Conservation (phyloP, 1,139 yeast species). For the Hemisphaericaspora subhashii region DNA sequence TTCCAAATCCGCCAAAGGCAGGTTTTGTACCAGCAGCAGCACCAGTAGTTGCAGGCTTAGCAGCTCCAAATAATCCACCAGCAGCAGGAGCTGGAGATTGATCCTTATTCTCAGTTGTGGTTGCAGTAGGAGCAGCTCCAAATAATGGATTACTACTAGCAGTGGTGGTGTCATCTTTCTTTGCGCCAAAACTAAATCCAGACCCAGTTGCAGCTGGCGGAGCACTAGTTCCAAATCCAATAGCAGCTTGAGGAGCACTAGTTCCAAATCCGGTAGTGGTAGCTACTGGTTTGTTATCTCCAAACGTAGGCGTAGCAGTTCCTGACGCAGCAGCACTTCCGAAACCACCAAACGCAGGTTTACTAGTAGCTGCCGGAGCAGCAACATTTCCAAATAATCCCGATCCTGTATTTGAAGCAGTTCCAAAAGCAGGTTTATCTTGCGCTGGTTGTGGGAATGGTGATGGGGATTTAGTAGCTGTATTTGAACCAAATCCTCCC, state of each 20-base stretch:
- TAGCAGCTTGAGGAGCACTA: neutral
- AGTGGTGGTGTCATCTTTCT: too few relatives aligned
- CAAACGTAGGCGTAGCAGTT: conserved; percentile 7
- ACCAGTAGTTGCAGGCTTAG: conserved; percentile 2
- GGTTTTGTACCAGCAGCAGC: conserved; percentile 5
- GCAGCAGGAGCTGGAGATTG: conserved; percentile 13
- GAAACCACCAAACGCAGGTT: conserved; percentile 2
- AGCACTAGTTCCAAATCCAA: conserved; percentile 1
- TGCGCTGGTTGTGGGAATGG: conserved; percentile 14
- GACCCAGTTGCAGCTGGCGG: neutral
- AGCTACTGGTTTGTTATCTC: neutral
- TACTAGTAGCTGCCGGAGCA: conserved; percentile 1
- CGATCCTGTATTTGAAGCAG: conserved; percentile 5
- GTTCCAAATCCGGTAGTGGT: neutral
- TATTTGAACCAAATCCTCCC: conserved; percentile 12
- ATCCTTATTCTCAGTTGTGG: conserved; percentile 19
- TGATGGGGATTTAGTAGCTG: conserved; percentile 12
- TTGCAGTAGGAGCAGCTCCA: conserved; percentile 9
- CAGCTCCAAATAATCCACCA: neutral
- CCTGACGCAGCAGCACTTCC: conserved; percentile 5
- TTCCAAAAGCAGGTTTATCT: conserved; percentile 8
- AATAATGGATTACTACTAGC: conserved; percentile 6
- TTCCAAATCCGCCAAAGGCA: conserved; percentile 18
- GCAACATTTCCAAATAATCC: conserved; percentile 1
- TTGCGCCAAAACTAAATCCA: too few relatives aligned